These are phyloP conservation scores for Gaeumannomyces sp. DNA, from an alignment of 2,329 filamentous ascomycete genomes.

Conservation along the genomic window DNA sequence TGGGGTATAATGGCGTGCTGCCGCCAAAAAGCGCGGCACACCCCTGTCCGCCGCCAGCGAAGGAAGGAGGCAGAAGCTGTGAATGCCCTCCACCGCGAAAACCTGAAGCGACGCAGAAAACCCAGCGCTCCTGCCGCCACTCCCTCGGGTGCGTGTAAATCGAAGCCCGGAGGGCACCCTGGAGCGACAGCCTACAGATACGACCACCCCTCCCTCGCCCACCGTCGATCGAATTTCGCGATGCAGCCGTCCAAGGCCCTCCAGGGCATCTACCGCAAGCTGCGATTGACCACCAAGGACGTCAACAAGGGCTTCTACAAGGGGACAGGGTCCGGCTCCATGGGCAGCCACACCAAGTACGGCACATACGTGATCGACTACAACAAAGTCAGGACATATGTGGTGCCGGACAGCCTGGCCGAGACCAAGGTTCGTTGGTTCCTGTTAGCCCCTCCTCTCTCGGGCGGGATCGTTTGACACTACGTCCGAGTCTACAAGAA, in stretches of 20 bases:
- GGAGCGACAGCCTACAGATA: not conserved
- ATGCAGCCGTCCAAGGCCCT: slow-evolving; percentile 67
- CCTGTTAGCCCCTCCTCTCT: not conserved
- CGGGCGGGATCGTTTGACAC: not conserved
- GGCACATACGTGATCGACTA: slow-evolving; percentile 83
- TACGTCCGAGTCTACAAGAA: not conserved
- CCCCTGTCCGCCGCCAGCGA: not conserved
- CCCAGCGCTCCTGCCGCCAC: not conserved
- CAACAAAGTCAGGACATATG: slow-evolving; percentile 84
- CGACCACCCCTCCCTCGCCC: not conserved
- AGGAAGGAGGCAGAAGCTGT: not conserved
- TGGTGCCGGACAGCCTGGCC: slow-evolving; percentile 63
- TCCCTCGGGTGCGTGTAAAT: not conserved
- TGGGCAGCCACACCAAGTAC: slow-evolving; percentile 77
- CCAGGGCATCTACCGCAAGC: slow-evolving; percentile 62
- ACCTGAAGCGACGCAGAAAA: not conserved
- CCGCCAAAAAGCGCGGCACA: not conserved
- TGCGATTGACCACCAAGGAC: slow-evolving; percentile 85
- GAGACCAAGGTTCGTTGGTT: slow-evolving; percentile 58
- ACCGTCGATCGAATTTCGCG: slow-evolving; percentile 19
- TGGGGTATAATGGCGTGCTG: not conserved
- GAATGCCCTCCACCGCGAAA: not conserved
- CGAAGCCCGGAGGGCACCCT: not conserved
- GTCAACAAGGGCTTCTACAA: slow-evolving; percentile 96
- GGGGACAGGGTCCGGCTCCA: slow-evolving; percentile 81